Base-by-base conservation (phyloP, 805 yeast species). In the Candida nanaspora region DNA sequence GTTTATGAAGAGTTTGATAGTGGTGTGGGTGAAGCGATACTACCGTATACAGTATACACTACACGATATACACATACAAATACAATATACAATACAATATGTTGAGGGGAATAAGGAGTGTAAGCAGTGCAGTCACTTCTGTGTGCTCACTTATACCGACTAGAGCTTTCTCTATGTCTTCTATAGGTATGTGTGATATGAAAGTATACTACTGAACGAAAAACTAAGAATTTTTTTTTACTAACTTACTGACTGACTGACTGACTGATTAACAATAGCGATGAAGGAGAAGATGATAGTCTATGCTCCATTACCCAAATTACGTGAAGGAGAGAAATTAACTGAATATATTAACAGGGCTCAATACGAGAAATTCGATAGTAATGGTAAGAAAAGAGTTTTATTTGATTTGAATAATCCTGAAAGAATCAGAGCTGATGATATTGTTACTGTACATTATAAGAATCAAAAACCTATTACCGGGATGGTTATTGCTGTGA, bases 401-500 rank as follows among this genome's bases (percentile, higher is more conserved):
- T 60, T 82, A 36, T 63, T 86, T 25, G 65, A 71, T 41, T 65
- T 67, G 23, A 47, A 57, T 19, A 68, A 69, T 40, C 62, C 73
- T 7, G 70, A 70, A 20, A 65, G 74, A 42, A 65, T 89, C 25
- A 72, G 86, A 41, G 74, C 94, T 0, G 97, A 95, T 13, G 97
- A 89, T 57, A 70, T 86, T 23, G 78, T 89, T 30, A 76, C 84
- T 46, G 82, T 89, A 4, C 76, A 78, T 26, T 87, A 84, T 57
- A 70, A 70, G 52, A 70, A 76, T 42, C 77, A 82, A 57, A 76
- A 82, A 41, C 75, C 76, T 21, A 81, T 86, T 47, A 70, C 78
- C 19, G 98, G 98, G 5, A 82, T 82, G 59, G 76, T 88, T 2
- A 65, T 91, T 41, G 88, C 85, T 40, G 71, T 88, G 42, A 83